Evolutionary conservation across 371 early-diverging fungal species (phyloP).

Genomic region (Lichtheimia corymbifera): DNA sequence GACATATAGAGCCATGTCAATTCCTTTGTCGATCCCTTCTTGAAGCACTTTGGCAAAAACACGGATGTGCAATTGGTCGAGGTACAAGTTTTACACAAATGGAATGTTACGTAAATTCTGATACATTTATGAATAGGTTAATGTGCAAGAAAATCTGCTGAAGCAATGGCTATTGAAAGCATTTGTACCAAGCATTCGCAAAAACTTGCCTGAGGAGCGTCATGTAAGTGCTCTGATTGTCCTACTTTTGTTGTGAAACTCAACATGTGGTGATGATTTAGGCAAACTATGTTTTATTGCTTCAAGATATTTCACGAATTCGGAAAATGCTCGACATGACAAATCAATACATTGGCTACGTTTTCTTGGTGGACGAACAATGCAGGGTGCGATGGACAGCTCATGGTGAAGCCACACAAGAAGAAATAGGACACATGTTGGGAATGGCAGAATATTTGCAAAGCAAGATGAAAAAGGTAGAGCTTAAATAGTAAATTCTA

Average conservation of each 20-base stretch:
- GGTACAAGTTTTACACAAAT: constrained; percentile 23
- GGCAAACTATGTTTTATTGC: constrained; percentile 63
- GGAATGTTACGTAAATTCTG: neutral
- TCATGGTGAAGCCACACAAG: constrained; percentile 70
- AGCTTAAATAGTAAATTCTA: neutral
- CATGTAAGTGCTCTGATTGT: constrained; percentile 40
- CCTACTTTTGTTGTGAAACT: neutral
- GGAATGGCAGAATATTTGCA: constrained; percentile 49
- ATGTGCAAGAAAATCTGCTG: constrained; percentile 66
- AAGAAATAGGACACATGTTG: constrained; percentile 65
- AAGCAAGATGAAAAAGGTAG: constrained; percentile 22
- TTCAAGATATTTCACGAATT: constrained; percentile 59
- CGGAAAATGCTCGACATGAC: constrained; percentile 67
- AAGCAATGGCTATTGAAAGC: constrained; percentile 65
- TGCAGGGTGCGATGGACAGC: constrained; percentile 88
- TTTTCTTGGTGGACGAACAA: constrained; percentile 71
- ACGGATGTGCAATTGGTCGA: constrained; percentile 42
- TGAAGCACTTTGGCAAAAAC: constrained; percentile 36
- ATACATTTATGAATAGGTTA: constrained; percentile 35
- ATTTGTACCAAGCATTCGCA: constrained; percentile 64
- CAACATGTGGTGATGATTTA: constrained; percentile 7
- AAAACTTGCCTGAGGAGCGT: constrained; percentile 56
- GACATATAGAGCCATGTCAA: constrained; percentile 55
- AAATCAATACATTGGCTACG: constrained; percentile 79
- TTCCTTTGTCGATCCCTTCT: constrained; percentile 56